Percentiles rank a stretch among this genome's conserved stretches.
phyloP scores from a whole-genome alignment of 2,329 filamentous ascomycete species.

The Bipolaris oryzae region DNA sequence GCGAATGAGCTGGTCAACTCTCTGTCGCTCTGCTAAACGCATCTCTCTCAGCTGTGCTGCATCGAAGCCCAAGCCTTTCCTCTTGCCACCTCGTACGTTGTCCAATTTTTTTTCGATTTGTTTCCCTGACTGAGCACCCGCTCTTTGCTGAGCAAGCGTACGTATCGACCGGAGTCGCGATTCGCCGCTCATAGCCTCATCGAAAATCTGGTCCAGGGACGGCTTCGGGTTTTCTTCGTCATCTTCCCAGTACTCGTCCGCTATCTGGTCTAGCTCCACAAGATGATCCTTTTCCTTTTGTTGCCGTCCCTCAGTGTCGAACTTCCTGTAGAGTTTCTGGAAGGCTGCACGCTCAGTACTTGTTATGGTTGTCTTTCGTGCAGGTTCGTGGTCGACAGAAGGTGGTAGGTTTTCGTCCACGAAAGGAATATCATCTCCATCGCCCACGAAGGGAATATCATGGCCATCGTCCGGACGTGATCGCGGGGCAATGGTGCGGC shows the following conservation, averaged over 20 bases:
- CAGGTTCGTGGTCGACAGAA: constrained; percentile 22
- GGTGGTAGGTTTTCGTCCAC: constrained; percentile 18
- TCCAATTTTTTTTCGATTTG: constrained; percentile 1
- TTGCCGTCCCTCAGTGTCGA: constrained; percentile 27
- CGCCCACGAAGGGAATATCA: constrained; percentile 36
- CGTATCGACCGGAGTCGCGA: constrained; percentile 7
- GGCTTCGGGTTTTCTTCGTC: constrained; percentile 28
- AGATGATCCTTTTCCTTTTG: constrained; percentile 20
- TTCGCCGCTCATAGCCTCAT: constrained; percentile 31
- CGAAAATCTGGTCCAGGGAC: constrained; percentile 41
- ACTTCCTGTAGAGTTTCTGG: constrained; percentile 41
- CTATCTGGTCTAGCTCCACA: constrained; percentile 36
- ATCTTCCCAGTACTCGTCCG: constrained; percentile 42
- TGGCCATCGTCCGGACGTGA: constrained; percentile 19
- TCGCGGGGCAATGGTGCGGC: constrained; percentile 30
- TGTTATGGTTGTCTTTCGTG: constrained; percentile 44
- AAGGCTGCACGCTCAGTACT: constrained; percentile 45
- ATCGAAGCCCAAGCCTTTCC: constrained; percentile 13
- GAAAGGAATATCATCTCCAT: constrained; percentile 35
- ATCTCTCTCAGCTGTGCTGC: constrained; percentile 20
- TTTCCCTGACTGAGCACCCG: not conserved
- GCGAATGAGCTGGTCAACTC: constrained; percentile 62
- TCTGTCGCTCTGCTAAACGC: constrained; percentile 52
- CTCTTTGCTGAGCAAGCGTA: constrained; percentile 4
- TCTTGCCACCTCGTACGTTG: constrained; percentile 15